These are phyloP conservation scores for Fusarium nanum DNA, from an alignment of 2,329 filamentous ascomycete species.

Conservation along the genomic window DNA sequence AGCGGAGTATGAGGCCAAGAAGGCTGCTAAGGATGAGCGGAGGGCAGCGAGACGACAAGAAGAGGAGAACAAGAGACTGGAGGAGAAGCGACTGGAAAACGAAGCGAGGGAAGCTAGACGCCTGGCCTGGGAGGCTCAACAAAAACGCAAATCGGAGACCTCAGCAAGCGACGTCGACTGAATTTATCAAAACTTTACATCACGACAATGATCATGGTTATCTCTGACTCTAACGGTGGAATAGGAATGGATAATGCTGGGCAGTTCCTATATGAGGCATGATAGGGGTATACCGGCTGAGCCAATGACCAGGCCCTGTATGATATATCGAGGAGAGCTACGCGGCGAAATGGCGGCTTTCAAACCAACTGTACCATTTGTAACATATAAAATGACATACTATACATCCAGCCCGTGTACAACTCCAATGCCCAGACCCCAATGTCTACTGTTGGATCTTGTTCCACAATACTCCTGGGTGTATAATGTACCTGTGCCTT, in stretches of 20 bases:
- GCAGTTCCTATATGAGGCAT: not conserved
- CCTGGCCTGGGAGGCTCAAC: constrained; percentile 39
- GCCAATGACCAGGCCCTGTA: constrained; percentile 31
- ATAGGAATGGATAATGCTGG: constrained; percentile 5
- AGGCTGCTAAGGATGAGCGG: constrained; percentile 67
- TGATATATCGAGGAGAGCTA: constrained; percentile 21
- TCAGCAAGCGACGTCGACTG: constrained; percentile 29
- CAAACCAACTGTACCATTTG: constrained; percentile 41
- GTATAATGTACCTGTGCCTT: constrained; percentile 5
- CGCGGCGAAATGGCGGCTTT: constrained; percentile 11
- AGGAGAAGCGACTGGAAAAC: constrained; percentile 44
- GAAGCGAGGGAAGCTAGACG: constrained; percentile 44
- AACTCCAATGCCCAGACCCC: constrained; percentile 17
- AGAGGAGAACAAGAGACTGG: constrained; percentile 41
- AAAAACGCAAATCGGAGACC: constrained; percentile 35
- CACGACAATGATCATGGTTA: constrained; percentile 1
- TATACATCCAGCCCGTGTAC: constrained; percentile 22
- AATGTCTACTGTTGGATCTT: constrained; percentile 1
- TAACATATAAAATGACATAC: constrained; percentile 41
- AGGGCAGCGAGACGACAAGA: constrained; percentile 52
- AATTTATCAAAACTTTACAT: constrained; percentile 7
- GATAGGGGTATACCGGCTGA: constrained; percentile 3
- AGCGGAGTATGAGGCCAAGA: constrained; percentile 64
- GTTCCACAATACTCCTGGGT: constrained; percentile 8
- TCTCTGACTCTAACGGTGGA: not conserved